Conservation (phyloP, 2,329 filamentous ascomycete genomes). For the Hypoxylon sp. region DNA sequence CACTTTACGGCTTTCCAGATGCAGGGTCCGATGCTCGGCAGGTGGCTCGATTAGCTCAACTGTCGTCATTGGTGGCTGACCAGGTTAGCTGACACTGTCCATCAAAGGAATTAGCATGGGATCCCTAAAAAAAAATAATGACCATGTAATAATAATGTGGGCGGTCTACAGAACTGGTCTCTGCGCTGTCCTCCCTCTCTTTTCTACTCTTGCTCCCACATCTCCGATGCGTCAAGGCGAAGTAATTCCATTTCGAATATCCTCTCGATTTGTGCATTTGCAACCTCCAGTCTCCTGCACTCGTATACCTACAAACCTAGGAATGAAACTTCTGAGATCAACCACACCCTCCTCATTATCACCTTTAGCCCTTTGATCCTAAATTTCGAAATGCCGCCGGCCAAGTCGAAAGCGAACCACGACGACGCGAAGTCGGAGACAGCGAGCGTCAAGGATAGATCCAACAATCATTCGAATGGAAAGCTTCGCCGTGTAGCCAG, state of each 20-base stretch:
- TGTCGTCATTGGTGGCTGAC: conserved; percentile 40
- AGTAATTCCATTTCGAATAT: conserved; percentile 18
- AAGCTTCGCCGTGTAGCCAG: conserved; percentile 66
- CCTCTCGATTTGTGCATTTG: conserved; percentile 5
- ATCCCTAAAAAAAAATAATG: conserved; percentile 35
- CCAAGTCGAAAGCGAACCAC: conserved; percentile 47
- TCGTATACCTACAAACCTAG: conserved; percentile 19
- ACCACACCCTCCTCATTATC: conserved; percentile 20
- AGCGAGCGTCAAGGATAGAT: conserved; percentile 46
- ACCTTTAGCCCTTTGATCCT: conserved; percentile 41
- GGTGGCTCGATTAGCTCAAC: conserved; percentile 31
- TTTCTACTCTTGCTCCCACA: conserved; percentile 18
- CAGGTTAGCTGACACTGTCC: conserved; percentile 13
- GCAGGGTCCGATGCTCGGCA: conserved; percentile 40
- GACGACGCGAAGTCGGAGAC: conserved; percentile 50
- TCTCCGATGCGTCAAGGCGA: conserved; percentile 24
- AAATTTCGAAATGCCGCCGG: conserved; percentile 40
- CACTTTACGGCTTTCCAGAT: conserved; percentile 34
- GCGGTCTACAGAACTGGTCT: conserved; percentile 32
- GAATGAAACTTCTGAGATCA: conserved; percentile 37
- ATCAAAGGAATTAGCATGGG: conserved; percentile 27
- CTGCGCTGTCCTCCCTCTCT: conserved; percentile 14
- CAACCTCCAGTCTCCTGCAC: no score
- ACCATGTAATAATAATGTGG: conserved; percentile 29
- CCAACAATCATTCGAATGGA: conserved; percentile 53